These are phyloP conservation scores for Colletotrichum gigasporum DNA, from an alignment of 2,329 filamentous ascomycete genomes.

Conservation along the genomic window DNA sequence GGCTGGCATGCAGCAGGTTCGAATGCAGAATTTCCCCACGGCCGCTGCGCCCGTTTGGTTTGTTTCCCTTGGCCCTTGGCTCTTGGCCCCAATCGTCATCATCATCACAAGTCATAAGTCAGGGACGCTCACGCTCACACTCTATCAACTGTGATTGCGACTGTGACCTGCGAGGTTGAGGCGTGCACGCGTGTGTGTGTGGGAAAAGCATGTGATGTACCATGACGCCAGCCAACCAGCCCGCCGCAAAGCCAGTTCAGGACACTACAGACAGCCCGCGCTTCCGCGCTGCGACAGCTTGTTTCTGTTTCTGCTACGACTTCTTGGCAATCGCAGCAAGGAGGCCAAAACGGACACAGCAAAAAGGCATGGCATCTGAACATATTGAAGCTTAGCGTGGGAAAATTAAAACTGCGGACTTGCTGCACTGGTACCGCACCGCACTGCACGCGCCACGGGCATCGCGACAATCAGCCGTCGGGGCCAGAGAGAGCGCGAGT, in stretches of 20 bases:
- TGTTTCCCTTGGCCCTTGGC: background rate
- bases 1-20: background rate
- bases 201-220: background rate
- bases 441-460: background rate
- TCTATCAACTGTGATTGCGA: background rate
- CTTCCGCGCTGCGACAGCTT: conserved; percentile 9
- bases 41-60: background rate
- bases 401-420: too few relatives aligned
- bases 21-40: background rate
- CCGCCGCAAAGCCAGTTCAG: too few relatives aligned
- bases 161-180: too few relatives aligned
- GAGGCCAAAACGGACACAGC: background rate
- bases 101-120: too few relatives aligned
- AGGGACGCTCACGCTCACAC: too few relatives aligned
- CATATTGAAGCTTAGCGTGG: too few relatives aligned
- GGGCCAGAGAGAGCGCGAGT: background rate
- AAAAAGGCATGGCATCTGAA: too few relatives aligned
- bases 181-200: too few relatives aligned
- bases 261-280: too few relatives aligned
- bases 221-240: conserved; percentile 15
- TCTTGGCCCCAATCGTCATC: too few relatives aligned
- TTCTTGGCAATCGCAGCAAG: conserved; percentile 9
- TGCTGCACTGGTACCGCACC: too few relatives aligned
- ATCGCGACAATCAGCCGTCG: conserved; percentile 4
- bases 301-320: background rate